Percentiles rank a stretch among this genome's conserved stretches.
These are phyloP conservation scores for Saturnispora serradocipensis DNA, from an alignment of 805 yeast species.

Conservation along the genomic window DNA sequence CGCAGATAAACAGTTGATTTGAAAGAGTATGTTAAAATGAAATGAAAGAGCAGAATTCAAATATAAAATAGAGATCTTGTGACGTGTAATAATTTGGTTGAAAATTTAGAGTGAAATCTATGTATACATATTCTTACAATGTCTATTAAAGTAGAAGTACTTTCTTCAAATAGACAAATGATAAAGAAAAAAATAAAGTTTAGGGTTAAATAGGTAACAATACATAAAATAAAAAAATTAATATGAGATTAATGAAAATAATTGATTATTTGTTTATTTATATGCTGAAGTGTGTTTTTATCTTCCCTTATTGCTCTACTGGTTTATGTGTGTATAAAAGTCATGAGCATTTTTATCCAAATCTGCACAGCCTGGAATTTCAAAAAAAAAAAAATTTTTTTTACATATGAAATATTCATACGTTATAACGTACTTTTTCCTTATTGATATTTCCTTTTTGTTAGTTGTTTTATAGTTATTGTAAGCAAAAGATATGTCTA, in stretches of 20 bases:
- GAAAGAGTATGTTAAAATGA: not conserved
- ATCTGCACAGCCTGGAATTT: not conserved
- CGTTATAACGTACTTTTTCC: not conserved
- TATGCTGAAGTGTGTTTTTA: not conserved
- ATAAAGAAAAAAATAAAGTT: not conserved
- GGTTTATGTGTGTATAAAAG: not conserved
- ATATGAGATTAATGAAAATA: not conserved
- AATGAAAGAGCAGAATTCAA: not conserved
- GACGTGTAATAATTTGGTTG: not conserved
- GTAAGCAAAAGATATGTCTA: slow-evolving; percentile 6
- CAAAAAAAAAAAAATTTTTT: not conserved
- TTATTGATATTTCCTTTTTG: slow-evolving; percentile 1
- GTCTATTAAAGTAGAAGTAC: not conserved
- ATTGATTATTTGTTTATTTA: not conserved
- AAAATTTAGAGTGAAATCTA: not conserved
- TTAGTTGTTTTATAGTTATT: slow-evolving; percentile 11
- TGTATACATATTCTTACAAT: not conserved
- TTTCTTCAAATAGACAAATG: not conserved
- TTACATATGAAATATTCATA: not conserved
- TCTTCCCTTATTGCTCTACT: not conserved
- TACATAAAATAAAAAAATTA: not conserved
- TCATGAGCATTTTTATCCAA: not conserved
- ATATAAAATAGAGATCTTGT: not conserved
- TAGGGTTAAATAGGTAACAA: not conserved
- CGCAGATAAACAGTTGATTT: slow-evolving; percentile 9